Conservation (phyloP, 495 filamentous ascomycete species). For the Xylona heveae region DNA sequence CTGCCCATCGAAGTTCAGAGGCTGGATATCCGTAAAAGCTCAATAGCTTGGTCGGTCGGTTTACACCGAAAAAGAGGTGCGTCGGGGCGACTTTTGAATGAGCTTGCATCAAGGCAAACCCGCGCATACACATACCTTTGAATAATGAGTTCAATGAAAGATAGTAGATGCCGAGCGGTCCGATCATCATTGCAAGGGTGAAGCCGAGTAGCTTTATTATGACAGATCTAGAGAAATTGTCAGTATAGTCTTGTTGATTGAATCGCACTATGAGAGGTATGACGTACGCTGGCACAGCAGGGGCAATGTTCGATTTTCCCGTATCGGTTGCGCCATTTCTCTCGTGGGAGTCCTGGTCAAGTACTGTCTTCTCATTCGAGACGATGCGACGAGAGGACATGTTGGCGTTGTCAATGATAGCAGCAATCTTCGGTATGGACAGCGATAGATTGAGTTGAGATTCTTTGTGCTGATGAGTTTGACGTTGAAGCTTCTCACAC, state of each 20-base stretch:
- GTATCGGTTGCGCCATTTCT: too few relatives aligned
- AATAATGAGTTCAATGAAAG: slow-evolving; percentile 56
- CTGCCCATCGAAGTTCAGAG: too few relatives aligned
- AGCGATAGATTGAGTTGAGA: neutral
- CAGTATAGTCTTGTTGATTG: neutral
- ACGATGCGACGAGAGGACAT: neutral
- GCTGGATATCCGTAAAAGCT: too few relatives aligned
- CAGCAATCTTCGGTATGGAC: neutral
- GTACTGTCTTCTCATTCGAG: neutral
- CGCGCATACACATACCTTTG: too few relatives aligned
- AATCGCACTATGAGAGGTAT: slow-evolving; percentile 1
- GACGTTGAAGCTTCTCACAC: neutral
- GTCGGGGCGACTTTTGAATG: neutral
- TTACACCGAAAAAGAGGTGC: neutral
- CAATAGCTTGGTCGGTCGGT: neutral
- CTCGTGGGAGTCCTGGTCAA: too few relatives aligned
- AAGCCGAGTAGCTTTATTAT: slow-evolving; percentile 80
- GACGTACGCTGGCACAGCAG: slow-evolving; percentile 55
- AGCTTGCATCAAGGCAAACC: slow-evolving; percentile 3
- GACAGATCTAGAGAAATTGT: slow-evolving; percentile 35
- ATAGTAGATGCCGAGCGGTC: slow-evolving; percentile 77
- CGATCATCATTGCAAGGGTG: slow-evolving; percentile 71
- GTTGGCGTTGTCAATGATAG: neutral
- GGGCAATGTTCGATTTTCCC: slow-evolving; percentile 25
- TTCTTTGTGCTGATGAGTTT: neutral